Percentiles rank a stretch among this genome's conserved stretches.
Conservation (phyloP, 164 flowering plant genomes). For the Brasenia schreberi region DNA sequence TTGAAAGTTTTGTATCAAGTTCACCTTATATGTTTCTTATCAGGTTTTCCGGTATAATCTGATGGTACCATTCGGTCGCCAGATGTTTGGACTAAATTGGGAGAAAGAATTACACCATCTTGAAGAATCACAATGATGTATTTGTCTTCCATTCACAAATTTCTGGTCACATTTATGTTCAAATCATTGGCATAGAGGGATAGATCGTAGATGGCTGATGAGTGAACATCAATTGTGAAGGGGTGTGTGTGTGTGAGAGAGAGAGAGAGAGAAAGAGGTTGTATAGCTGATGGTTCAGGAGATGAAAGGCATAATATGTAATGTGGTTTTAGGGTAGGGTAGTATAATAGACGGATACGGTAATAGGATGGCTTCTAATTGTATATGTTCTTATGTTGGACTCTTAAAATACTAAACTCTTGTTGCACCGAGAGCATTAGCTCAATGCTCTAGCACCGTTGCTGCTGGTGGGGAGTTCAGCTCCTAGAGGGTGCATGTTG, state of each 20-base stretch:
- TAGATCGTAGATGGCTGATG: too few relatives aligned
- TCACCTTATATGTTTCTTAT: background rate
- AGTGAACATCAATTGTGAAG: too few relatives aligned
- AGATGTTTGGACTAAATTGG: conserved; percentile 85
- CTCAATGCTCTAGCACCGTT: too few relatives aligned
- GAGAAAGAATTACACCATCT: conserved; percentile 68
- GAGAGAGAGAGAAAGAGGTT: too few relatives aligned
- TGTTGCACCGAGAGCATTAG: too few relatives aligned
- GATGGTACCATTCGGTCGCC: conserved; percentile 91
- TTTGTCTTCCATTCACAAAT: background rate
- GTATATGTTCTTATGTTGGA: too few relatives aligned
- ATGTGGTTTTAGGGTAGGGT: background rate
- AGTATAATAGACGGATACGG: background rate
- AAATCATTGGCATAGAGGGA: too few relatives aligned
- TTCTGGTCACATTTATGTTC: background rate
- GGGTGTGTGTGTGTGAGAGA: too few relatives aligned
- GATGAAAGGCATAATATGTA: background rate
- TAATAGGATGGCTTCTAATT: background rate
- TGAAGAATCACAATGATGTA: conserved; percentile 10
- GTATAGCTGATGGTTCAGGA: background rate
- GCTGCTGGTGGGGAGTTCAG: too few relatives aligned
- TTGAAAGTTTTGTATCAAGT: background rate
- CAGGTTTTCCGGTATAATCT: conserved; percentile 86
- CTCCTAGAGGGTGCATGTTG: too few relatives aligned
- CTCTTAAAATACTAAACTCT: too few relatives aligned